Percentiles rank a stretch among this genome's conserved stretches.
Evolutionary conservation across 768 basidiomycete species (phyloP).

Genomic region (Strobilomyces dryophilus): DNA sequence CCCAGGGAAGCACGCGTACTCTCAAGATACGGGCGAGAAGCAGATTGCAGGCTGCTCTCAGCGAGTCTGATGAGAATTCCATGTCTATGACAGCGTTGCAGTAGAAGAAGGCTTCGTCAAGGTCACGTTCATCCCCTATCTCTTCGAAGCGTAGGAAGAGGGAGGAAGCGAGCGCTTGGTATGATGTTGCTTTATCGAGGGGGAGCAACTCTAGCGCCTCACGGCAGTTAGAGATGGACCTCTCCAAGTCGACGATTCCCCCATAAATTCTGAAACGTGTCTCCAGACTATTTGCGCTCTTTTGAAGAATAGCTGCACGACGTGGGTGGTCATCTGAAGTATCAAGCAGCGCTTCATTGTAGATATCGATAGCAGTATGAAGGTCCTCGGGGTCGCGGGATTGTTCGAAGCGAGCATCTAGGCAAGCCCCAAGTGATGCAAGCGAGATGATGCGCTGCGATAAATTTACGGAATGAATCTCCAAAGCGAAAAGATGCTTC

Average conservation of each 20-base stretch:
- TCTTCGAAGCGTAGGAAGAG: constrained; percentile 25
- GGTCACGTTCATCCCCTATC: constrained; percentile 24
- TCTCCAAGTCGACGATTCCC: constrained; percentile 19
- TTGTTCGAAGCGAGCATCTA: constrained; percentile 25
- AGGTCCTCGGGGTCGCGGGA: constrained; percentile 21
- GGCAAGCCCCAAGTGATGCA: constrained; percentile 20
- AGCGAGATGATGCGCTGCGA: constrained; percentile 15
- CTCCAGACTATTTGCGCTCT: constrained; percentile 14
- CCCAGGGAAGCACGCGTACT: constrained; percentile 23
- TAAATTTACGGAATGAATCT: constrained; percentile 12
- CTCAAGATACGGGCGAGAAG: constrained; percentile 20
- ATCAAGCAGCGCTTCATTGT: constrained; percentile 24
- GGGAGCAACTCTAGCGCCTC: constrained; percentile 22
- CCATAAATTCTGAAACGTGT: constrained; percentile 16
- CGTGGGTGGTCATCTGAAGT: constrained; percentile 15
- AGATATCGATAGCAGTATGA: constrained; percentile 20
- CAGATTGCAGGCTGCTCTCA: constrained; percentile 15
- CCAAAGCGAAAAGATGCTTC: constrained; percentile 20
- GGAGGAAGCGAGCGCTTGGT: constrained; percentile 16
- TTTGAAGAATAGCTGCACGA: constrained; percentile 13
- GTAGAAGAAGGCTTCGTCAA: constrained; percentile 22
- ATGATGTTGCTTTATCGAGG: constrained; percentile 11
- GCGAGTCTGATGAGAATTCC: constrained; percentile 3
- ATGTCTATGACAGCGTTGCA: constrained; percentile 12
- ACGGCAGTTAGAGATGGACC: constrained; percentile 24